A percentile compares a stretch with the other conserved stretches of the same genome.
These are phyloP conservation scores for Penicillium macrosclerotiorum DNA, from an alignment of 495 filamentous ascomycete species.

Conservation along the genomic window DNA sequence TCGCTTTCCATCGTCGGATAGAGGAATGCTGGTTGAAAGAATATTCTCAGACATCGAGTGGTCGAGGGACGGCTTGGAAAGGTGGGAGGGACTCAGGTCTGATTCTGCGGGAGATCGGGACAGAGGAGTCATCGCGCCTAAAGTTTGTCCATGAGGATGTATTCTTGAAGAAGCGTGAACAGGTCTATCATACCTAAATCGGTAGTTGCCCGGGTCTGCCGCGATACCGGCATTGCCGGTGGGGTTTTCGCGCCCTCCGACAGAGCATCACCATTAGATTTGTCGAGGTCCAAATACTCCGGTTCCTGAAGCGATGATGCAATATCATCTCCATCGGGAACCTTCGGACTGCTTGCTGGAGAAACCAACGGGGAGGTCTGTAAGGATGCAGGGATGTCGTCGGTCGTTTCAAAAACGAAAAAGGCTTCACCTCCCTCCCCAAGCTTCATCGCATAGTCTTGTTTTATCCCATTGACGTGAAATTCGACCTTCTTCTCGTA, in stretches of 20 bases:
- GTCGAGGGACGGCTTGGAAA: constrained; percentile 41
- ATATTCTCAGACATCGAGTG: constrained; percentile 52
- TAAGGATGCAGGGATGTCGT: constrained; percentile 80
- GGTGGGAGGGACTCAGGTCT: constrained; percentile 31
- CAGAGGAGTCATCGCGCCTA: constrained; percentile 61
- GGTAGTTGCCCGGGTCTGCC: constrained; percentile 42
- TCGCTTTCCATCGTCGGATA: constrained; percentile 4
- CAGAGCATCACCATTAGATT: constrained; percentile 17
- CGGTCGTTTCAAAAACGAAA: constrained; percentile 94
- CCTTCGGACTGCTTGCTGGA: constrained; percentile 74
- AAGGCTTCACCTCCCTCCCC: constrained; percentile 97
- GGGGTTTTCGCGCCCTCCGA: constrained; percentile 28
- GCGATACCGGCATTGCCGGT: constrained; percentile 36
- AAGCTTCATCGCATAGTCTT: constrained; percentile 96
- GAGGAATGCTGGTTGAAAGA: constrained; percentile 26
- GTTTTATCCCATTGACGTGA: constrained; percentile 85
- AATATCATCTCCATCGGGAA: constrained; percentile 53
- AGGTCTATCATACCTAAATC: constrained; percentile 44
- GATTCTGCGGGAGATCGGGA: constrained; percentile 60
- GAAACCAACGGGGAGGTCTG: constrained; percentile 94
- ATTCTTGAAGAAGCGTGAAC: neutral
- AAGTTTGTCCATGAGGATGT: constrained; percentile 1
- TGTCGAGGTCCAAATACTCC: constrained; percentile 74
- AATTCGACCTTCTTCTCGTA: constrained; percentile 99
- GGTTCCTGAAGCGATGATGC: constrained; percentile 69